Evolutionary conservation across 202 grass and related monocot species (phyloP), one percentile per base, ranked within the genome.

Genomic region (Schoenoplectus triqueter): DNA sequence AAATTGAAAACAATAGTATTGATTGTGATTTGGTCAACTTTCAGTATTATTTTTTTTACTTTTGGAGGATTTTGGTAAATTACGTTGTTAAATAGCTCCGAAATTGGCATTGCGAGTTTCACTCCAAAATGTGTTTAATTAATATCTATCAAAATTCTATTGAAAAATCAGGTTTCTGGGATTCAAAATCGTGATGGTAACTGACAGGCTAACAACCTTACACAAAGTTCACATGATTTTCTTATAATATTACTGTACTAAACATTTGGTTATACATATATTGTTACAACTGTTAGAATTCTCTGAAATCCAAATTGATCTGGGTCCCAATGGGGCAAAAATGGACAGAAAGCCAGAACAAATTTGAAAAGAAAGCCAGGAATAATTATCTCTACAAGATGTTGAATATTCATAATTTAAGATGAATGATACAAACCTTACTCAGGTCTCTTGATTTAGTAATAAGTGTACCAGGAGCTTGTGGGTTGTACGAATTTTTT

Each of bases 401-500:
- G 6, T 69, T 72, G 15, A 48, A 49, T 52, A 22, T 21, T 51
- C 4, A 74, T 74, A 74, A 74, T 74, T 74, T n/a, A 60, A 78
- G 31, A 82, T 31, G 55, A 21, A 54, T 78, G 66, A 40, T 82
- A 85, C 89, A 61, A 63, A 93, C 95, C 95, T 95, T 91, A 71
- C 95, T 94, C 88, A 97, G 83, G 90, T 97, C 95, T 88, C 95
- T 95, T 87, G 85, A 51, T 87, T 88, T 94, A 73, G 95, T 97
- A 79, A 97, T 97, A 69, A 97, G 71, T 63, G 95, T 97, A 86
- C 95, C 95, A 73, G 95, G 92, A 66, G 92, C 92, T 78, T 86
- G 90, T 78, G 92, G 89, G 73, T 97, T 97, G 81, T 97, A 97
- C 0, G 95, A 97, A 72, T 97, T 97, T 85, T 97, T 97, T 17